Conservation (phyloP, 176 grass and related monocot species). For the maize (Zea mays) region Zm-B73-REFERENCE-NAM-5.0 NC_050096.1:282437001-282437500, state of each 20-base stretch:
- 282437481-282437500: not conserved
- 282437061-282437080: slow-evolving; percentile 49
- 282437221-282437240: not conserved
- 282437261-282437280: not conserved
- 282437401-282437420: slow-evolving; percentile 2
- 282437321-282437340: not conserved
- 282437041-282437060: slow-evolving; percentile 45
- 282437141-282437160: slow-evolving; percentile 9
- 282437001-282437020: slow-evolving; percentile 41
- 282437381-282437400: not conserved
- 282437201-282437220: not conserved
- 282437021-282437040: slow-evolving; percentile 28
- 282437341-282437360: not conserved
- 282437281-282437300: not conserved
- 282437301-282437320: not conserved
- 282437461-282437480: not conserved
- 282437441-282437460: not conserved
- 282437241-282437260: not conserved
- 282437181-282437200: not conserved
- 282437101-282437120: slow-evolving; percentile 45
- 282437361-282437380: not conserved
- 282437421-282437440: not conserved
- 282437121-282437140: slow-evolving; percentile 44
- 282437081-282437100: slow-evolving; percentile 47
- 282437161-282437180: not conserved